phyloP scores from a whole-genome alignment of 192 early-diverging fungal genomes.

The Coemansia sp. region DNA sequence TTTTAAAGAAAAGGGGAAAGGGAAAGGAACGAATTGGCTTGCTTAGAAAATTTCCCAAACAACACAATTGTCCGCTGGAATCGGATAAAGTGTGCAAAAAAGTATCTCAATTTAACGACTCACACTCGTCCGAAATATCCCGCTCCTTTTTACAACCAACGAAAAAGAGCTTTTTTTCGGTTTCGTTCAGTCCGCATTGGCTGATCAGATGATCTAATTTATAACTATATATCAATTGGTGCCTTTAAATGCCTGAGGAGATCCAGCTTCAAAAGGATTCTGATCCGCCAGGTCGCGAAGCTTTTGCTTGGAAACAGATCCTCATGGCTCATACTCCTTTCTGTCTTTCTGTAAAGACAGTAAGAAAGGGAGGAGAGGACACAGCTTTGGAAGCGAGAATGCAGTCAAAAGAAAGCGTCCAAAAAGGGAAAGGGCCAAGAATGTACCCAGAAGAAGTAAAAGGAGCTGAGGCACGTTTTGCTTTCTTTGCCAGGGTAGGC shows the following conservation, averaged over 20 bases:
- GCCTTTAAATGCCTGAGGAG: too few relatives aligned
- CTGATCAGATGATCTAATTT: slow-evolving; percentile 2
- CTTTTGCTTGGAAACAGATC: background rate
- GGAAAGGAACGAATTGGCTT: background rate
- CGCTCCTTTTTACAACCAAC: background rate
- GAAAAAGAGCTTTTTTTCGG: too few relatives aligned
- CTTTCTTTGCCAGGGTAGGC: too few relatives aligned
- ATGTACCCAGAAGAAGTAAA: background rate
- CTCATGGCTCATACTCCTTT: background rate
- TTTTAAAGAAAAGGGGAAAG: background rate
- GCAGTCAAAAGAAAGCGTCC: background rate
- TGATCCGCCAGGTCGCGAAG: too few relatives aligned
- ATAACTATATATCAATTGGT: too few relatives aligned
- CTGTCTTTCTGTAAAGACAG: slow-evolving; percentile 1
- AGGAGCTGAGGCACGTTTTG: background rate
- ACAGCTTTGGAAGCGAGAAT: background rate
- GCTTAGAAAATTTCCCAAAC: too few relatives aligned
- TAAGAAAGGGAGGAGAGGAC: background rate
- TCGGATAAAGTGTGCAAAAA: too few relatives aligned
- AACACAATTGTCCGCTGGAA: too few relatives aligned
- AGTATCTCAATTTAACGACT: too few relatives aligned
- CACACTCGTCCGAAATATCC: too few relatives aligned
- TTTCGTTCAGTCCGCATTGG: background rate
- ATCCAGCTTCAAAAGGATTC: too few relatives aligned
- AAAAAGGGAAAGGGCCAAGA: background rate